Evolutionary conservation across 352 stramenopile species (phyloP), one percentile per base, ranked within the genome.

Genomic region (Peronospora destructor): DNA sequence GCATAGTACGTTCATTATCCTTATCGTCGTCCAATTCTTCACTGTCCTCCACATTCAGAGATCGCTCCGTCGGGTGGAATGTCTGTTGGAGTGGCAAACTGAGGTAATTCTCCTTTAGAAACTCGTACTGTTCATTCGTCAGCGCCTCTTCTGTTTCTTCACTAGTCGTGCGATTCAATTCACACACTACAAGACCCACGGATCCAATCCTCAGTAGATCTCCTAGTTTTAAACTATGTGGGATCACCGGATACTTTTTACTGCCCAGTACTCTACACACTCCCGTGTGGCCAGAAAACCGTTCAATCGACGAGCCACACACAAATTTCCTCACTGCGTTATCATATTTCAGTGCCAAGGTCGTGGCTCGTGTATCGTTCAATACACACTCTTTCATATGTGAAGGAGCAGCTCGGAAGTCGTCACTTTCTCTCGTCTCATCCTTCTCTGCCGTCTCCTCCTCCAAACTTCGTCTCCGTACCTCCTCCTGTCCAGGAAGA

Each of bases 221-320:
- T 14, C 84, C 84, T 33, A 95, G 67, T 39, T 78, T 63, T 29
- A 95, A 67, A 29, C 53, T 80, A 43, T 92, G 81, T 9, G 73
- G 71, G 41, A 84, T 87, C 25, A 85, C 74, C 4, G 77, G 75
- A 42, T 91, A 86, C 49, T 90, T 89, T 52, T 92, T 91, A 38
- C 83, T 93, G 23, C 85, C 86, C 14, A 96, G 68, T 39, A 96
- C 86, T 54, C 83, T 68, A 55, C 87, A 96, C 30, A 94, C 90
- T 34, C 87, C 86, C 30, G 86, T 94, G 66, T 96, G 87, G 21
- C 86, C 83, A 33, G 85, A 95, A 66, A 96, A 96, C 4, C 84
- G 68, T 59, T 96, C 87, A 51, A 92, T 88, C 4, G 76, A 89
- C 51, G 81, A 88, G 4, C 81, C 81, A 53, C 81, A 92, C 2